Base-by-base conservation (phyloP, 108 stramenopile species). In the Phaeodactylum tricornutum region DNA sequence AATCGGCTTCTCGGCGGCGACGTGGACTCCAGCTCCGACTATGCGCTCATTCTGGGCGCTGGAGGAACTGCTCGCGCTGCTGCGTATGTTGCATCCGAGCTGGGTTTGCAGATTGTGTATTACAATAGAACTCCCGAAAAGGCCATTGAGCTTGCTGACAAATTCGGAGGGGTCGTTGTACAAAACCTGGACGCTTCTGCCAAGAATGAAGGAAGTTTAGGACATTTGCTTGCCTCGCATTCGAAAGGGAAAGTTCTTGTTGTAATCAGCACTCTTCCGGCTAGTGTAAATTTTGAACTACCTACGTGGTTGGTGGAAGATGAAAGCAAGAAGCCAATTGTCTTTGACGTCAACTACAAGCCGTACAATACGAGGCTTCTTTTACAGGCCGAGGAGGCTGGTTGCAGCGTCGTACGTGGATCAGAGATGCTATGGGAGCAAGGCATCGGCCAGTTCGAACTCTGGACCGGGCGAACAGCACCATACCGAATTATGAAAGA, bases 381-480 rank as follows among this genome's bases (percentile, higher is more conserved):
- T n/a, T 47, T 47, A 0, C 96, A 97, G 59, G 93, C 92, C 6
- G 69, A 71, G 28, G 74, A 58, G 30, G 75, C 72, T 4, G 87
- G 82, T 16, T 92, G 84, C 46, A 61, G 61, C 20, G 72, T 86
- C 34, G 84, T 96, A 0, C 78, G 96, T 31, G 98, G 98, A 9
- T 94, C 94, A 0, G 96, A 96, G 56, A 97, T 99, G 98, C 67
- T 99, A 3, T 91, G 93, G 70, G 94, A 91, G 53, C 98, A 99
- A 65, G 98, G 96, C 21, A 74, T 96, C 2, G 92, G 86, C 26
- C 98, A 99, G 56, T 95, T 95, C 55, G 88, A 96, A 61, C 56
- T 93, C 29, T 97, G 98, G 96, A 92, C 89, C 2, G 71, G 69
- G 26, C 44, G 95, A 44, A 67, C 69, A 22, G 94, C 98, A 9